These are phyloP conservation scores for Dendrothele bispora DNA, from an alignment of 768 basidiomycete genomes.

Conservation along the genomic window DNA sequence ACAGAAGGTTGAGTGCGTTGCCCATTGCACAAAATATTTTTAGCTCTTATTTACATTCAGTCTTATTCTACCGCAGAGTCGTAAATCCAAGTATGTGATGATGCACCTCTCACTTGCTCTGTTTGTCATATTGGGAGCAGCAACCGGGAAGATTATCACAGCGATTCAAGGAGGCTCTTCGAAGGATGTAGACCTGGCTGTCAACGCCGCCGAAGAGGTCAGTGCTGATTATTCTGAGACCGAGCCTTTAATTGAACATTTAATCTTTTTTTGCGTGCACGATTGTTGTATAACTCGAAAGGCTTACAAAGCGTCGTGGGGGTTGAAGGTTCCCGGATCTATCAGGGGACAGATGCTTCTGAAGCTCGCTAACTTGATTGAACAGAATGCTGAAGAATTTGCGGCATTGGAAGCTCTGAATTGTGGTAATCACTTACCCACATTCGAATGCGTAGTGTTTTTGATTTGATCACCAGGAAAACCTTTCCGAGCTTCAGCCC, in stretches of 20 bases:
- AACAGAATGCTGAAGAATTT: slow-evolving; percentile 59
- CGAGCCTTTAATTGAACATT: too few relatives aligned
- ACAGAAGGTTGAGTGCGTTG: background rate
- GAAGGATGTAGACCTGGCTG: slow-evolving; percentile 67
- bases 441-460: background rate
- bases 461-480: background rate
- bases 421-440: slow-evolving; percentile 39
- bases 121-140: slow-evolving; percentile 24
- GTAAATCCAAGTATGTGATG: slow-evolving; percentile 37
- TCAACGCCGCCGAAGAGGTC: slow-evolving; percentile 53
- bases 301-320: slow-evolving; percentile 64
- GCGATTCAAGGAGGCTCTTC: slow-evolving; percentile 49
- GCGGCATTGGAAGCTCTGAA: slow-evolving; percentile 76
- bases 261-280: too few relatives aligned
- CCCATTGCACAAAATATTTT: too few relatives aligned
- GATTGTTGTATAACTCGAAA: background rate
- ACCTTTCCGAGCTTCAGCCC: slow-evolving; percentile 30
- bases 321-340: slow-evolving; percentile 53
- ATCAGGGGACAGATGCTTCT: slow-evolving; percentile 55
- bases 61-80: slow-evolving; percentile 36
- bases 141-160: slow-evolving; percentile 57
- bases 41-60: slow-evolving; percentile 26
- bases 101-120: background rate
- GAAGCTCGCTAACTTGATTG: slow-evolving; percentile 67
- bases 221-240: too few relatives aligned